phyloP scores from a whole-genome alignment of 768 basidiomycete genomes.

The Sistotremastrum niveocremeum region DNA sequence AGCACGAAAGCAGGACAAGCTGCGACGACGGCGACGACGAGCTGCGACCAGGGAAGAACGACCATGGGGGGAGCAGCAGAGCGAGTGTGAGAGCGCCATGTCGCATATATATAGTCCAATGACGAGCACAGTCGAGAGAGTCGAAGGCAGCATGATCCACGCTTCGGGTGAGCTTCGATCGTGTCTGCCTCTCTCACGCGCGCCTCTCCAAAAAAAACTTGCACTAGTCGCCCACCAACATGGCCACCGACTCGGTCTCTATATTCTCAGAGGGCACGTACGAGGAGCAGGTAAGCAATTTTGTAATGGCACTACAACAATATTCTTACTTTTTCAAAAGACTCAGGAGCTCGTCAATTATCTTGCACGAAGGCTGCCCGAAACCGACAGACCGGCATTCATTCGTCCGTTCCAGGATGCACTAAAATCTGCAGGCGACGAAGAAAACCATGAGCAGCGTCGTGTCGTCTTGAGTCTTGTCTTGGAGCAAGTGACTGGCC shows the following conservation, averaged over 20 bases:
- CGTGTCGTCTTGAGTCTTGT: conserved; percentile 46
- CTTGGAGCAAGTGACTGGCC: conserved; percentile 43
- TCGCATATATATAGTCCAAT: neutral
- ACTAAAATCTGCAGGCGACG: conserved; percentile 36
- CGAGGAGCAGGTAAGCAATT: conserved; percentile 55
- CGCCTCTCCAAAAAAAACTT: neutral
- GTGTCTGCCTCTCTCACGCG: too few relatives aligned
- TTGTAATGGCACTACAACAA: neutral
- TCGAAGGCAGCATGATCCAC: too few relatives aligned
- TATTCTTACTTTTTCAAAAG: conserved; percentile 23
- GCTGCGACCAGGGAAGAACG: conserved; percentile 12
- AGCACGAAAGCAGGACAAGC: conserved; percentile 10
- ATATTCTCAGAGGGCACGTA: conserved; percentile 84
- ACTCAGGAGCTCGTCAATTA: conserved; percentile 70
- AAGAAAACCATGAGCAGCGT: conserved; percentile 39
- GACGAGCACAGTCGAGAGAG: neutral
- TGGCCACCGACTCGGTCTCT: conserved; percentile 69
- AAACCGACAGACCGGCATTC: conserved; percentile 51
- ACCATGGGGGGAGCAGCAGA: conserved; percentile 6
- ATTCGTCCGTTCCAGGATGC: conserved; percentile 55
- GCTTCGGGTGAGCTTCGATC: too few relatives aligned
- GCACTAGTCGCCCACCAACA: conserved; percentile 20
- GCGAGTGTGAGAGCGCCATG: neutral
- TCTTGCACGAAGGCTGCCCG: conserved; percentile 47
- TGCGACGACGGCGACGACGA: conserved; percentile 6